Base-by-base conservation (phyloP, 306 rosid species). In the Prunus fruticosa region DNA sequence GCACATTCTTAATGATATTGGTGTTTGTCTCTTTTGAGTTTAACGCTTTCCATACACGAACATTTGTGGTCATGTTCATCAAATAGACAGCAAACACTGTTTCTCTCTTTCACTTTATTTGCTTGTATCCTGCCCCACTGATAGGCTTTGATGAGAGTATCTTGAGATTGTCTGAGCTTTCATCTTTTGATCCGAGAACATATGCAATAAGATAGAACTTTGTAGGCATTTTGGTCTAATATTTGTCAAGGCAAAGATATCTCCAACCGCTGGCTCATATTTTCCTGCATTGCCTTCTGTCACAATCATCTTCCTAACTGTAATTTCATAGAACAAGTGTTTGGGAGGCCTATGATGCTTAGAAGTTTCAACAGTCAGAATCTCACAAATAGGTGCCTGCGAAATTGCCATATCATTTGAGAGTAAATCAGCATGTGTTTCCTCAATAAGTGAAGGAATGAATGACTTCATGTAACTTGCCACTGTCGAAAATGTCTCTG, bases 191-290 rank as follows among this genome's bases (percentile, higher is more conserved):
- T 62, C 12, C 52, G 0, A 10, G 30, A 67, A 83, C 79, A 27
- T 65, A 51, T 3, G 86, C 92, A 16, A 88, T 56, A 43, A 75
- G 67, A 67, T 72, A 88, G 30, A 23, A n/a, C 10, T 57, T 76
- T 27, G 6, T 32, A 6, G 82, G 22, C 66, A 5, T 64, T 63
- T 72, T 0, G 92, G 89, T 53, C 38, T 82, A 18, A 69, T 28
- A 58, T 82, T 23, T 2, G 96, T 74, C 19, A 90, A 72, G 53
- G 89, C 89, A 78, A 90, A 70, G 69, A 90, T 49, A 63, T 90
- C 92, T 62, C 91, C 91, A 27, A 0, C 65, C 66, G 67, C 45
- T 27, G 92, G 91, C 47, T 83, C 84, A 76, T 86, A 86, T 7
- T 18, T 22, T 28, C 64, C 72, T 58, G 7, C 63, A 12, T 22